phyloP scores from a whole-genome alignment of 2,329 filamentous ascomycete species.

The Pyrenophora teres region DNA sequence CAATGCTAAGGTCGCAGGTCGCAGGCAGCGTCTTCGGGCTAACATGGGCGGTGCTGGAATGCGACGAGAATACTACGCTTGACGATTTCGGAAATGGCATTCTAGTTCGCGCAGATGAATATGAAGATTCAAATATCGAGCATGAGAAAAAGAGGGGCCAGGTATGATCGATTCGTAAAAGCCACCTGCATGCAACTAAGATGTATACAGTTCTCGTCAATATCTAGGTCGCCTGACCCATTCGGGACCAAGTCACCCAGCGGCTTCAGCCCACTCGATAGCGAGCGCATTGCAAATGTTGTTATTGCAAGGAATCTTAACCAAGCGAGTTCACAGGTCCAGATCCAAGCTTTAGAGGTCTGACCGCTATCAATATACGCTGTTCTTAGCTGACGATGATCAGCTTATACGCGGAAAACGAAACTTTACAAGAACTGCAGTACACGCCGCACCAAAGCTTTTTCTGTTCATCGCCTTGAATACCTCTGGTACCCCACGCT shows the following conservation, averaged over 20 bases:
- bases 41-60: constrained; percentile 71
- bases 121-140: constrained; percentile 30
- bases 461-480: constrained; percentile 84
- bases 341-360: constrained; percentile 75
- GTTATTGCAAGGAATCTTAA: constrained; percentile 83
- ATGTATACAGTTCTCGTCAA: constrained; percentile 18
- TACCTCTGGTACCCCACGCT: constrained; percentile 40
- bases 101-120: constrained; percentile 52
- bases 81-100: constrained; percentile 80
- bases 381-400: constrained; percentile 20
- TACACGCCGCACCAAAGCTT: constrained; percentile 73
- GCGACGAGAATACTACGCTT: constrained; percentile 72
- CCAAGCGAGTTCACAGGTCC: constrained; percentile 71
- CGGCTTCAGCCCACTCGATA: constrained; percentile 49
- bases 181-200: constrained; percentile 11
- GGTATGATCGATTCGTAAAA: constrained; percentile 13
- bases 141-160: constrained; percentile 14
- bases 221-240: constrained; percentile 5
- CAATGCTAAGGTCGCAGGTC: constrained; percentile 57
- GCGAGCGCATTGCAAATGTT: constrained; percentile 73
- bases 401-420: constrained; percentile 79
- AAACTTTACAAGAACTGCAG: constrained; percentile 74
- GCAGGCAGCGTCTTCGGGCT: constrained; percentile 74
- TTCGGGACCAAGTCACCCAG: constrained; percentile 32
- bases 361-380: not conserved